Base-by-base conservation (phyloP, 805 yeast genomes). In the Lipomyces starkeyi region DNA sequence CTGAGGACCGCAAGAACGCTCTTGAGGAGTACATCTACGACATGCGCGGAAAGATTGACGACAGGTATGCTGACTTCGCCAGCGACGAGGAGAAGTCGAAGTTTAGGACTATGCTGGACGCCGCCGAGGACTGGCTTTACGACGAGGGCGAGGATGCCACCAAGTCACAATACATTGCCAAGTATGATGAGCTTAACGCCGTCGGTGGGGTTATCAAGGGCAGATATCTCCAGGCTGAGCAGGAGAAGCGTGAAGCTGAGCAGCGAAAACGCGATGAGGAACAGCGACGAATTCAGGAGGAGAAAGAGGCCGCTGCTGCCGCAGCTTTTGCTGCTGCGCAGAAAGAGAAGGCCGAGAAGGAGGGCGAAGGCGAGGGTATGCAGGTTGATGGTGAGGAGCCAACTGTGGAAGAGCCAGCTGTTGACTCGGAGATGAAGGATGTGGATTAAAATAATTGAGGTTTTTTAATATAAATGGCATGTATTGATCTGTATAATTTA, bases 1-100 rank as follows among this genome's bases (percentile, higher is more conserved):
- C 98, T 74, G 98, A 95, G 85, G 98, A 95, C 84, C 92, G 93
- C 82, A 95, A 95, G 90, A 95, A 95, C 81, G 95, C 97, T 73
- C 86, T 95, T 71, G 99, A 95, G 86, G 99, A 95, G 86, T 95
- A 95, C 86, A 95, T 95, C 78, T 95, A 95, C 83, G 97, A 92
- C 77, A 88, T 94, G 82, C 91, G 99, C 84, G 97, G 97, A 80
- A 95, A 95, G 85, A 85, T 95, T 78, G 98, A 93, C 69, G 99
- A 93, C 66, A 88, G 88, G 76, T 94, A 94, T 80, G 86, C 91
- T 74, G 88, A 84, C 76, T 95, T 93, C 79, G 97, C 98, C 67
- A 85, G 90, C 74, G 96, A 90, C 69, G 92, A 88, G 77, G 99
- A 95, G 86, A 94, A 94, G 87, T 83, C 82, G 73, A 90, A 86